A percentile compares a stretch with the other conserved stretches of the same genome.
Evolutionary conservation across 148 eudicot genomes (phyloP).

Genomic region (Vaccinium corymbosum): DNA sequence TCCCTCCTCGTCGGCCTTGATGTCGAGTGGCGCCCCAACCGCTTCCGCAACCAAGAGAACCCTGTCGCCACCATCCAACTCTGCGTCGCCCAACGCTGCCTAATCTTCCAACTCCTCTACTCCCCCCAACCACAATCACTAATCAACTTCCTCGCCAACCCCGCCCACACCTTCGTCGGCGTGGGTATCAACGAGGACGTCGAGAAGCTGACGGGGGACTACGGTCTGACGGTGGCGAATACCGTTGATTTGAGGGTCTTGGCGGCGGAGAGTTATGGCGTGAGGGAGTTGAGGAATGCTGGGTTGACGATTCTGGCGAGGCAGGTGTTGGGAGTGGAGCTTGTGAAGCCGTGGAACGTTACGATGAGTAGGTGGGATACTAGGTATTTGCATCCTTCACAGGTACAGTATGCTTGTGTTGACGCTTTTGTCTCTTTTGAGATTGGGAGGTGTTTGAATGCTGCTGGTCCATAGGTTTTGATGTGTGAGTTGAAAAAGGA

Average conservation of each 20-base stretch:
- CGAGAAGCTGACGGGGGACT: neutral
- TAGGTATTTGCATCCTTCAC: slow-evolving; percentile 30
- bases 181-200: neutral
- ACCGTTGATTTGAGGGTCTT: neutral
- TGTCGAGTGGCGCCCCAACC: slow-evolving; percentile 23
- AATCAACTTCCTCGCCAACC: slow-evolving; percentile 7
- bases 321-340: slow-evolving; percentile 35
- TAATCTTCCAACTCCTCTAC: slow-evolving; percentile 35
- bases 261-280: neutral
- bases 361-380: slow-evolving; percentile 60
- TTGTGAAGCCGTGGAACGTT: slow-evolving; percentile 42
- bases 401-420: slow-evolving; percentile 47
- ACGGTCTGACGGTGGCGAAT: neutral
- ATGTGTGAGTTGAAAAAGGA: no score
- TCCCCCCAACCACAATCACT: slow-evolving; percentile 13
- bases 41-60: slow-evolving; percentile 13
- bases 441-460: slow-evolving; percentile 29
- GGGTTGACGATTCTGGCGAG: slow-evolving; percentile 18
- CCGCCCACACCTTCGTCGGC: neutral
- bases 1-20: slow-evolving; percentile 21
- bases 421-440: slow-evolving; percentile 45
- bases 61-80: slow-evolving; percentile 38
- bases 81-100: slow-evolving; percentile 24
- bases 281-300: neutral
- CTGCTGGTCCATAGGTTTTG: neutral